These are phyloP conservation scores for Saccharomycopsis schoenii DNA, from an alignment of 805 yeast species.

Conservation along the genomic window DNA sequence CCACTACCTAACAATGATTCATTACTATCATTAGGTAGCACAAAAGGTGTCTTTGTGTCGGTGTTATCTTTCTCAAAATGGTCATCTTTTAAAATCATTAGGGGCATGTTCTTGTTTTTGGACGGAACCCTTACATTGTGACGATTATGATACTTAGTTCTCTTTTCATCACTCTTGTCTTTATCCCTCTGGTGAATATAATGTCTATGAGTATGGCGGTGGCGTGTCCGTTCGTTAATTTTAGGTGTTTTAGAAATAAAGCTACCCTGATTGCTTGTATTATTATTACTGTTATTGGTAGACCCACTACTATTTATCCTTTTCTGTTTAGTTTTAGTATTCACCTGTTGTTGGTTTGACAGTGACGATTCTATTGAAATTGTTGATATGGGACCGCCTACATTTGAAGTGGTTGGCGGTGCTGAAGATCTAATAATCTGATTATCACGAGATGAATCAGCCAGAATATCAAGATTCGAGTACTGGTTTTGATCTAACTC, in stretches of 20 bases:
- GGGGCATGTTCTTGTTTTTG: neutral
- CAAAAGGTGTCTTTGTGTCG: neutral
- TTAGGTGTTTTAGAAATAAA: neutral
- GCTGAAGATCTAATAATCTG: neutral
- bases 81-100: neutral
- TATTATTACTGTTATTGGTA: neutral
- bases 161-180: neutral
- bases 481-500: neutral
- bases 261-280: neutral
- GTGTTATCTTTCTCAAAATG: neutral
- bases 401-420: neutral
- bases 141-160: neutral
- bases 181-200: neutral
- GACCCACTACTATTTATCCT: neutral
- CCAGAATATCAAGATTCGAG: neutral
- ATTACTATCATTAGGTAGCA: neutral
- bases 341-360: neutral
- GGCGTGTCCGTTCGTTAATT: neutral
- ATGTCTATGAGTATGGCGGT: neutral
- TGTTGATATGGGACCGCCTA: neutral
- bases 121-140: neutral
- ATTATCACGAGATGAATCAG: neutral
- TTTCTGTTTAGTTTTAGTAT: neutral
- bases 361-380: neutral
- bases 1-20: neutral